Evolutionary conservation across 345 rosid genomes (phyloP).

Genomic region (Euphorbia lathyris): DNA sequence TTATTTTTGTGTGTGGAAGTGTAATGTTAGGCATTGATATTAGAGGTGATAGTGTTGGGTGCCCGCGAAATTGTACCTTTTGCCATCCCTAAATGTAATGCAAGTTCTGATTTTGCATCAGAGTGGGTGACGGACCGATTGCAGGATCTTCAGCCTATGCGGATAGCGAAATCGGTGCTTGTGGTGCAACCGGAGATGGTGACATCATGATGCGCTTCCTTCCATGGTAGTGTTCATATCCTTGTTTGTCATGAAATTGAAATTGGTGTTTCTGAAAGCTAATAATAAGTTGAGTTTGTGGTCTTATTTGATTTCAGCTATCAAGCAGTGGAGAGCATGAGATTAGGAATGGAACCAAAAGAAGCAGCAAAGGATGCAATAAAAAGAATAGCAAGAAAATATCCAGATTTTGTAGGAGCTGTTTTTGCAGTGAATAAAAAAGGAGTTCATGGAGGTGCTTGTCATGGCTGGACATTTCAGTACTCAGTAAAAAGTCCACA

Average conservation of each 20-base stretch:
- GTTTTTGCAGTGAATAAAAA: conserved; percentile 71
- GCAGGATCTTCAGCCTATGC: conserved; percentile 89
- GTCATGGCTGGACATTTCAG: conserved; percentile 93
- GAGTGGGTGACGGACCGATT: conserved; percentile 97
- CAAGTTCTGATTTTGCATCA: conserved; percentile 25
- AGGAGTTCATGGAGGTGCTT: conserved; percentile 77
- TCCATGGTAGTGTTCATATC: conserved; percentile 66
- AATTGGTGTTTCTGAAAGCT: neutral
- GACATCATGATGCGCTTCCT: conserved; percentile 98
- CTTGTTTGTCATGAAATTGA: neutral
- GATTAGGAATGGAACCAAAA: conserved; percentile 81
- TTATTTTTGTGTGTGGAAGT: no score
- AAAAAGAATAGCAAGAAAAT: conserved; percentile 62
- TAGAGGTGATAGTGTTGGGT: neutral
- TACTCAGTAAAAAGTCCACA: conserved; percentile 62
- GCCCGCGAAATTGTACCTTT: no score
- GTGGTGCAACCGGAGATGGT: conserved; percentile 97
- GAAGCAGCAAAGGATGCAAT: conserved; percentile 82
- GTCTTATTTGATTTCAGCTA: conserved; percentile 46
- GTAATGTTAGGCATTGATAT: conserved; percentile 4
- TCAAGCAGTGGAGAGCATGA: conserved; percentile 94
- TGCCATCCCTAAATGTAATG: conserved; percentile 1
- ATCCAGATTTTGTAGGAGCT: conserved; percentile 83
- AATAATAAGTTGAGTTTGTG: neutral
- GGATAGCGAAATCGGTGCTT: conserved; percentile 82